Conservation (phyloP, 2,329 filamentous ascomycete genomes). For the Exophiala lecanii-corni region DNA sequence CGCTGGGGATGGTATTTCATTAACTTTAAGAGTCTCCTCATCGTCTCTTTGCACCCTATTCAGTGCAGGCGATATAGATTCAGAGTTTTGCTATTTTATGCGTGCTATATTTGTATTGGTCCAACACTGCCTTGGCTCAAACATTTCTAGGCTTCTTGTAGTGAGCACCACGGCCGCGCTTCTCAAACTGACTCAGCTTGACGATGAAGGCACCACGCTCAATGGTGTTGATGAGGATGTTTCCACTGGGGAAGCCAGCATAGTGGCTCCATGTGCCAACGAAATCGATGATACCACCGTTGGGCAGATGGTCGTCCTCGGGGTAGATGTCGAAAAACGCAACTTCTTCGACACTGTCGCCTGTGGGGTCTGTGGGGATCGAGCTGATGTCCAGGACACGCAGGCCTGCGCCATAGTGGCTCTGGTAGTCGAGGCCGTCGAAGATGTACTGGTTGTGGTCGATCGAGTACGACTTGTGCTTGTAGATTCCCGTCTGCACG, state of each 20-base stretch:
- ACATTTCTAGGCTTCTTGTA: conserved; percentile 15
- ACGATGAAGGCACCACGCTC: conserved; percentile 39
- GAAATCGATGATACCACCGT: conserved; percentile 8
- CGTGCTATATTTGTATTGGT: too few relatives aligned
- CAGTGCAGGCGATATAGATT: too few relatives aligned
- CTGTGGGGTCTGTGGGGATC: conserved; percentile 38
- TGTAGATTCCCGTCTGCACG: conserved; percentile 42
- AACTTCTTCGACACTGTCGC: conserved; percentile 43
- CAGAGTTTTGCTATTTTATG: too few relatives aligned
- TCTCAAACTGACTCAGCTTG: conserved; percentile 16
- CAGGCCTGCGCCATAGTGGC: conserved; percentile 50
- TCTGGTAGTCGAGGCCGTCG: conserved; percentile 45
- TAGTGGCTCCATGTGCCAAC: conserved; percentile 45
- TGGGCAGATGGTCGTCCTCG: conserved; percentile 42
- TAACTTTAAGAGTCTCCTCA: too few relatives aligned
- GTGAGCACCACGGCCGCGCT: conserved; percentile 10
- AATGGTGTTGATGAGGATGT: conserved; percentile 50
- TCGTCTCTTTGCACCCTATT: too few relatives aligned
- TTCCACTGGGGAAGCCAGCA: conserved; percentile 47
- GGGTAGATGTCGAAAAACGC: conserved; percentile 51
- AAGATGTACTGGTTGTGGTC: conserved; percentile 50
- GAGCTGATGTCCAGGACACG: conserved; percentile 31
- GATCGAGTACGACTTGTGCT: conserved; percentile 39
- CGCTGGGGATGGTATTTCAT: too few relatives aligned
- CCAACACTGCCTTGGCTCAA: too few relatives aligned